A percentile compares a stretch with the other conserved stretches of the same genome.
phyloP scores from a whole-genome alignment of 2,329 filamentous ascomycete genomes.

The Blastomyces emzantsi region DNA sequence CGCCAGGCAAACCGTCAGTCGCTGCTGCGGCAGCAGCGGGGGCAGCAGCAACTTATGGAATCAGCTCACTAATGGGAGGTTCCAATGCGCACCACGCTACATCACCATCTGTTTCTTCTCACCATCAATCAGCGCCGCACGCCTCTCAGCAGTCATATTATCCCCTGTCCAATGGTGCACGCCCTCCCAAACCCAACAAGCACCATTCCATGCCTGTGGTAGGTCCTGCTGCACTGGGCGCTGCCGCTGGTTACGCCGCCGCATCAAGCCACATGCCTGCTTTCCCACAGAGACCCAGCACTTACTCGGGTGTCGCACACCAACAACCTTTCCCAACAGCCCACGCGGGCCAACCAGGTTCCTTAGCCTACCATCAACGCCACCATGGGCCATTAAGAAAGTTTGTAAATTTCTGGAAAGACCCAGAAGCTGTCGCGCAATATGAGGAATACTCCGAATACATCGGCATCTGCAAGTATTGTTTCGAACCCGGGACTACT shows the following conservation, averaged over 20 bases:
- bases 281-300: constrained; percentile 21
- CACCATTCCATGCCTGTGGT: constrained; percentile 36
- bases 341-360: constrained; percentile 21
- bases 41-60: constrained; percentile 34
- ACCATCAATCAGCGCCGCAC: constrained; percentile 10
- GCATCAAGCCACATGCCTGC: constrained; percentile 31
- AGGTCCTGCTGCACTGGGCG: constrained; percentile 40
- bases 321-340: neutral
- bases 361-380: constrained; percentile 43
- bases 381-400: constrained; percentile 48
- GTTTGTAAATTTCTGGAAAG: constrained; percentile 54
- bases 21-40: constrained; percentile 20
- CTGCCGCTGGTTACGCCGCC: constrained; percentile 34
- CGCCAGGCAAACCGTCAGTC: constrained; percentile 28
- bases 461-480: constrained; percentile 56
- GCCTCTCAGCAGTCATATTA: constrained; percentile 3
- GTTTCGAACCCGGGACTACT: constrained; percentile 52
- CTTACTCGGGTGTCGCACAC: constrained; percentile 23
- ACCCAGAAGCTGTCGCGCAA: constrained; percentile 54
- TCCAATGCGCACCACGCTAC: neutral
- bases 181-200: constrained; percentile 35
- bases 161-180: constrained; percentile 18
- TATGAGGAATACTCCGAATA: constrained; percentile 61
- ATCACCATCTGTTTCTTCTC: constrained; percentile 20
- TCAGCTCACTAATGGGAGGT: constrained; percentile 23